Percentiles rank a stretch among this genome's conserved stretches.
phyloP scores from a whole-genome alignment of 306 rosid genomes.

The Biancaea sappan region DNA sequence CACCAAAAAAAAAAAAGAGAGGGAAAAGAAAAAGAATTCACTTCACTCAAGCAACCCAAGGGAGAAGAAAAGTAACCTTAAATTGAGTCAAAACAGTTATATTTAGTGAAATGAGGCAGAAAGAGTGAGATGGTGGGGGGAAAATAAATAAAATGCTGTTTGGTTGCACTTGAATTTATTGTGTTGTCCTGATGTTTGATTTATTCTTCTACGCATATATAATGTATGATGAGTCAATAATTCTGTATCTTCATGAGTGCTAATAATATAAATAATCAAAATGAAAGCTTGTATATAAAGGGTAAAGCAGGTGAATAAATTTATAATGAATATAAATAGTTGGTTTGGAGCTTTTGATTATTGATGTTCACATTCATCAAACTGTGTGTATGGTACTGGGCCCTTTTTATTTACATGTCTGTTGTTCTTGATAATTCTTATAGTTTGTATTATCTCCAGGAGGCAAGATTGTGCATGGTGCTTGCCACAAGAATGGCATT shows the following conservation, averaged over 20 bases:
- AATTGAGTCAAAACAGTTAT: not conserved
- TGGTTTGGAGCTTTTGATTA: slow-evolving; percentile 14
- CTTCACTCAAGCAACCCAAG: not conserved
- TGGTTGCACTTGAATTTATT: not conserved
- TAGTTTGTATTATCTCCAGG: slow-evolving; percentile 33
- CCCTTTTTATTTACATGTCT: not conserved
- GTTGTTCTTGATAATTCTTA: slow-evolving; percentile 19
- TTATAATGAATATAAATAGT: not conserved
- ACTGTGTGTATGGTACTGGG: not conserved
- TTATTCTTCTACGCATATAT: not conserved
- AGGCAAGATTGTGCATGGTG: slow-evolving; percentile 32
- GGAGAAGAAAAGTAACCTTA: not conserved
- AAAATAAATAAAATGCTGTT: not conserved
- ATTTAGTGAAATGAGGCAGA: not conserved
- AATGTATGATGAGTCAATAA: not conserved
- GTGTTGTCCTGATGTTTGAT: not conserved
- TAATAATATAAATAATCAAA: not conserved
- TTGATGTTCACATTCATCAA: not conserved
- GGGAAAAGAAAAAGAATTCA: not conserved
- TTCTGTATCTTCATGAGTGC: not conserved
- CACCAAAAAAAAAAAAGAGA: too few species aligned
- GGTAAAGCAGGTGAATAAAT: not conserved
- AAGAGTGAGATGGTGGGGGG: not conserved
- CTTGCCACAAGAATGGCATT: slow-evolving; percentile 40
- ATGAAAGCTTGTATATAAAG: not conserved